Percentiles rank a stretch among this genome's conserved stretches.
Conservation (phyloP, 192 early-diverging fungal species). For the Podila minutissima region DNA sequence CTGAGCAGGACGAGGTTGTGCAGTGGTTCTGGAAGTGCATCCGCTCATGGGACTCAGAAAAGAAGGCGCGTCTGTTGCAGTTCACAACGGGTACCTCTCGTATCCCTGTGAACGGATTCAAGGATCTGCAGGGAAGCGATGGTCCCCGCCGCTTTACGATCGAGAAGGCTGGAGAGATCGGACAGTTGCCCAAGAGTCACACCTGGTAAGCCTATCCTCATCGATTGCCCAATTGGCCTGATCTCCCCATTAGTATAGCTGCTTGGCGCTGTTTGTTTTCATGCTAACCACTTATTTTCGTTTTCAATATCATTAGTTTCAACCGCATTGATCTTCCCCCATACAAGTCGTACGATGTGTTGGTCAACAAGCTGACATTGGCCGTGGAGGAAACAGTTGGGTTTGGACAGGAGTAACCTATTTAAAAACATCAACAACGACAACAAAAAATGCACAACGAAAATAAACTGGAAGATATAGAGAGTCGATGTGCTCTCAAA, state of each 20-base stretch:
- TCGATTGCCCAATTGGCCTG: not conserved
- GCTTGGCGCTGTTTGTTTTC: not conserved
- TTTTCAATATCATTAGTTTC: constrained; percentile 67
- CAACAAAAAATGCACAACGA: too few species aligned
- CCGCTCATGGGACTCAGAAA: constrained; percentile 87
- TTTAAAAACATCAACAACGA: too few species aligned
- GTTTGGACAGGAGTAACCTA: constrained; percentile 82
- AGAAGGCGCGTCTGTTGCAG: constrained; percentile 93
- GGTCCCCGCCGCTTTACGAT: constrained; percentile 95
- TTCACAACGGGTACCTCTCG: constrained; percentile 98
- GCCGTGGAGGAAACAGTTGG: constrained; percentile 97
- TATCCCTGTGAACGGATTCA: constrained; percentile 98
- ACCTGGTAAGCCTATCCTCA: constrained; percentile 71
- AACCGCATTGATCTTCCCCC: constrained; percentile 96
- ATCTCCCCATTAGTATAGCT: not conserved
- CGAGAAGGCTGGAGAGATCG: constrained; percentile 90
- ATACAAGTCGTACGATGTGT: constrained; percentile 82
- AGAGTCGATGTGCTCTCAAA: too few species aligned
- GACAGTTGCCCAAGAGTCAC: constrained; percentile 90
- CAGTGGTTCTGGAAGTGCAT: constrained; percentile 98
- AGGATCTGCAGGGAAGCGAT: constrained; percentile 97
- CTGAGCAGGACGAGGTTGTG: constrained; percentile 93
- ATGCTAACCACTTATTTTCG: constrained; percentile 3
- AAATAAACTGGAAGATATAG: too few species aligned
- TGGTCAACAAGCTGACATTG: constrained; percentile 81